Conservation (phyloP, 345 rosid genomes). For the Schrenkiella parvula region DNA sequence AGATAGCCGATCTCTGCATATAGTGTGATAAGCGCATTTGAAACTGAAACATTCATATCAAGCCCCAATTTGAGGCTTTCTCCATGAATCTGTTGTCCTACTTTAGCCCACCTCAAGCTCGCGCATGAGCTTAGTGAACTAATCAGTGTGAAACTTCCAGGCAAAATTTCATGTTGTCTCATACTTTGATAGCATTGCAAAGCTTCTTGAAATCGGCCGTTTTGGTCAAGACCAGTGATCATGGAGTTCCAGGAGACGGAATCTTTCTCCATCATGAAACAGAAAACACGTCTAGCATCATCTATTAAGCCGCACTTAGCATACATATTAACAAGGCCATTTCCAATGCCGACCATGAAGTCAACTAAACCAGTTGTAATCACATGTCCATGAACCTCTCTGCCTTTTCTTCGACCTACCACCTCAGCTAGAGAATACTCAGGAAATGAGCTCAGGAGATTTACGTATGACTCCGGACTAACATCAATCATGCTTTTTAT, state of each 20-base stretch:
- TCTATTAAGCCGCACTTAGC: constrained; percentile 66
- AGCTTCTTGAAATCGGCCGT: constrained; percentile 63
- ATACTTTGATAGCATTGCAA: constrained; percentile 43
- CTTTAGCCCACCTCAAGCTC: constrained; percentile 55
- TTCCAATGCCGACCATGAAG: constrained; percentile 53
- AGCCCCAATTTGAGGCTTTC: constrained; percentile 71
- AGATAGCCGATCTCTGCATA: constrained; percentile 60
- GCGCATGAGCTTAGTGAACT: constrained; percentile 86
- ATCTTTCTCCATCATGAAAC: constrained; percentile 60
- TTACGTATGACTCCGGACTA: constrained; percentile 58
- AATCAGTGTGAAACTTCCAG: constrained; percentile 64
- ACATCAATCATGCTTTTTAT: constrained; percentile 47
- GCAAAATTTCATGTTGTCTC: constrained; percentile 52
- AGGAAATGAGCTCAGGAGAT: constrained; percentile 71
- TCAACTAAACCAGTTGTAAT: constrained; percentile 51
- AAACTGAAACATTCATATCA: constrained; percentile 76
- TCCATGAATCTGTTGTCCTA: constrained; percentile 66
- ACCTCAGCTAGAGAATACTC: constrained; percentile 48
- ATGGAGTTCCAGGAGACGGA: constrained; percentile 86
- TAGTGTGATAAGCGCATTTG: constrained; percentile 75
- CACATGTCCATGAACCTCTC: constrained; percentile 77
- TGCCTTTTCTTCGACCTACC: constrained; percentile 73
- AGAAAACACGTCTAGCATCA: constrained; percentile 57
- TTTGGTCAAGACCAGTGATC: constrained; percentile 88
- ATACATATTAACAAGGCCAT: constrained; percentile 86